phyloP scores from a whole-genome alignment of 1,284 basidiomycete genomes.

The Stygiomarasmius scandens region DNA sequence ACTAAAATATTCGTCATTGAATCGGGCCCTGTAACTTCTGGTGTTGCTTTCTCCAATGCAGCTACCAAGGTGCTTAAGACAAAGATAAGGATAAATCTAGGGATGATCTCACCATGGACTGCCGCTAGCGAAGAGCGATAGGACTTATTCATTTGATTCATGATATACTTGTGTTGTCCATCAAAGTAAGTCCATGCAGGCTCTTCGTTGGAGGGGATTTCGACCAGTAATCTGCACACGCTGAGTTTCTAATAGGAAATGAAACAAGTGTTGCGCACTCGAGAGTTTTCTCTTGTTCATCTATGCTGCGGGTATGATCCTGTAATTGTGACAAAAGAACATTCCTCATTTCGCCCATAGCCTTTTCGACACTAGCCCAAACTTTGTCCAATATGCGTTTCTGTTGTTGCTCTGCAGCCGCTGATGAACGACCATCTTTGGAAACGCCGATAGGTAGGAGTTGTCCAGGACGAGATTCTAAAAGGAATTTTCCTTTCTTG shows the following conservation, averaged over 20 bases:
- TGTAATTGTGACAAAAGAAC: slow-evolving; percentile 79
- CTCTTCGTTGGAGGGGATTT: slow-evolving; percentile 82
- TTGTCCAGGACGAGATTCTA: slow-evolving; percentile 86
- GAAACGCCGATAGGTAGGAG: slow-evolving; percentile 65
- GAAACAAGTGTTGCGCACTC: slow-evolving; percentile 62
- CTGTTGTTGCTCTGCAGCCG: slow-evolving; percentile 74
- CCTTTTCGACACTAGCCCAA: slow-evolving; percentile 93
- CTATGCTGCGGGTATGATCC: slow-evolving; percentile 78
- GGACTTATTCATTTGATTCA: slow-evolving; percentile 75
- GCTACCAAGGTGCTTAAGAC: slow-evolving; percentile 32
- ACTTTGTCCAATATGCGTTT: slow-evolving; percentile 94
- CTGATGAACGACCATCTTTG: slow-evolving; percentile 55
- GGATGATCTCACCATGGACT: slow-evolving; percentile 60
- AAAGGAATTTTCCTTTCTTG: slow-evolving; percentile 93
- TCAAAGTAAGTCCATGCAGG: slow-evolving; percentile 96
- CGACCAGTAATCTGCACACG: slow-evolving; percentile 59
- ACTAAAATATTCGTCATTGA: slow-evolving; percentile 48
- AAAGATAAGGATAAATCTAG: slow-evolving; percentile 9
- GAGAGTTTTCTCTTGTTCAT: slow-evolving; percentile 97
- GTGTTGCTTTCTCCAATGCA: slow-evolving; percentile 42
- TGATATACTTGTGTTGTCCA: slow-evolving; percentile 86
- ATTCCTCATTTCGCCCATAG: slow-evolving; percentile 89
- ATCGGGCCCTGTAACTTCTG: slow-evolving; percentile 38
- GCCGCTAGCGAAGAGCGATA: slow-evolving; percentile 58
- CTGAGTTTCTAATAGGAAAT: slow-evolving; percentile 26